Conservation (phyloP, 306 rosid genomes). For the Lathyrus tuberosus region DNA sequence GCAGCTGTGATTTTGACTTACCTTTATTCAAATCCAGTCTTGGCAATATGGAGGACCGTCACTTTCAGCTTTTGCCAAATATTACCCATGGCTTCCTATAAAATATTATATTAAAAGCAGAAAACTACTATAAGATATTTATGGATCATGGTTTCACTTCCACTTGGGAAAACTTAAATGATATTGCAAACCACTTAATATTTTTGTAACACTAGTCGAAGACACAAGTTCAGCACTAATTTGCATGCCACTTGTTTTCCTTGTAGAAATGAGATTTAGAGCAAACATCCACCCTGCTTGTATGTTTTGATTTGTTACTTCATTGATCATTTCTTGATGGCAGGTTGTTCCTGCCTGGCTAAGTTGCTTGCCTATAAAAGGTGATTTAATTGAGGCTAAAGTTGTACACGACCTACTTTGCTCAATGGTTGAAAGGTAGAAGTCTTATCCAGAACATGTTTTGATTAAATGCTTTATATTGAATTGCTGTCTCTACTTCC, state of each 20-base stretch:
- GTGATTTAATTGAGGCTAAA: constrained; percentile 73
- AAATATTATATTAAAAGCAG: not conserved
- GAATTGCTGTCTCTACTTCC: constrained; percentile 1
- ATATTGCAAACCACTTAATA: not conserved
- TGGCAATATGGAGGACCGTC: not conserved
- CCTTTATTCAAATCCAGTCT: not conserved
- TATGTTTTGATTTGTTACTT: constrained; percentile 32
- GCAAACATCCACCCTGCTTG: not conserved
- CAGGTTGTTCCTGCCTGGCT: constrained; percentile 81
- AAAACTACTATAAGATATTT: not conserved
- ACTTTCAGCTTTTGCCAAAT: constrained; percentile 17
- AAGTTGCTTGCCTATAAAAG: constrained; percentile 71
- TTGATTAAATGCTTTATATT: constrained; percentile 11
- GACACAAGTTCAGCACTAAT: not conserved
- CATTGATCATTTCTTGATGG: constrained; percentile 26
- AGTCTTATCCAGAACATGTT: constrained; percentile 30
- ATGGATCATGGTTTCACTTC: not conserved
- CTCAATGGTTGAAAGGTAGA: constrained; percentile 76
- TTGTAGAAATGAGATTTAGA: constrained; percentile 23
- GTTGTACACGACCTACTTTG: constrained; percentile 74
- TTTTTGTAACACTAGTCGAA: not conserved
- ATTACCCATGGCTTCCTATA: no score
- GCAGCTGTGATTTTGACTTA: constrained; percentile 9
- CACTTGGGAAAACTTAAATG: not conserved
- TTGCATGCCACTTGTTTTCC: not conserved